phyloP scores from a whole-genome alignment of 768 basidiomycete species.

The Chiua virens region DNA sequence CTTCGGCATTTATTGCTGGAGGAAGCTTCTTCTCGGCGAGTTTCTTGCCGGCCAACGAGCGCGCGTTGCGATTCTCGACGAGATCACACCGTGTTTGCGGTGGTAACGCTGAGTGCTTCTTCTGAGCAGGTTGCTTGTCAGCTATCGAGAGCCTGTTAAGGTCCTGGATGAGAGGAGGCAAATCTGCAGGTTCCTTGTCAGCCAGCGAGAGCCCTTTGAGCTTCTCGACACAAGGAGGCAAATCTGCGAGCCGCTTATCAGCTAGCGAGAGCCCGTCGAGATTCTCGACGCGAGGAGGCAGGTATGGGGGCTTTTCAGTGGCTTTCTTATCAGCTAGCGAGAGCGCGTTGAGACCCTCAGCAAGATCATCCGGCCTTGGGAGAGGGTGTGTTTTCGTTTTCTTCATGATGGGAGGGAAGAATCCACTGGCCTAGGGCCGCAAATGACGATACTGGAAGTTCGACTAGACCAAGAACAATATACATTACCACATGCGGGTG shows the following conservation, averaged over 20 bases:
- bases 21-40: slow-evolving; percentile 10
- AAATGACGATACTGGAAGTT: no score
- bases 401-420: no score
- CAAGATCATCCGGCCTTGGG: slow-evolving; percentile 22
- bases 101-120: no score
- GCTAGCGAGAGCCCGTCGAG: slow-evolving; percentile 10
- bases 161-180: no score
- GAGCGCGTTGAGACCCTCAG: slow-evolving; percentile 33
- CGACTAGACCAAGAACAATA: no score
- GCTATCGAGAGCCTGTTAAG: slow-evolving; percentile 11
- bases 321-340: slow-evolving; percentile 25
- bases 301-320: no score
- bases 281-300: no score
- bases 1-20: background rate
- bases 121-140: slow-evolving; percentile 10
- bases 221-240: slow-evolving; percentile 32
- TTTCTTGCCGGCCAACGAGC: slow-evolving; percentile 29
- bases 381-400: no score
- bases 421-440: no score
- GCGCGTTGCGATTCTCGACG: slow-evolving; percentile 31
- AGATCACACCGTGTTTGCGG: slow-evolving; percentile 32
- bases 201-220: slow-evolving; percentile 35
- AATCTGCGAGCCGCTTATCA: slow-evolving; percentile 18
- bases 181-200: slow-evolving; percentile 5
- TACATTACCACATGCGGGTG: no score